Base-by-base conservation (phyloP, 2,329 filamentous ascomycete species). In the Exophiala bonariae region DNA sequence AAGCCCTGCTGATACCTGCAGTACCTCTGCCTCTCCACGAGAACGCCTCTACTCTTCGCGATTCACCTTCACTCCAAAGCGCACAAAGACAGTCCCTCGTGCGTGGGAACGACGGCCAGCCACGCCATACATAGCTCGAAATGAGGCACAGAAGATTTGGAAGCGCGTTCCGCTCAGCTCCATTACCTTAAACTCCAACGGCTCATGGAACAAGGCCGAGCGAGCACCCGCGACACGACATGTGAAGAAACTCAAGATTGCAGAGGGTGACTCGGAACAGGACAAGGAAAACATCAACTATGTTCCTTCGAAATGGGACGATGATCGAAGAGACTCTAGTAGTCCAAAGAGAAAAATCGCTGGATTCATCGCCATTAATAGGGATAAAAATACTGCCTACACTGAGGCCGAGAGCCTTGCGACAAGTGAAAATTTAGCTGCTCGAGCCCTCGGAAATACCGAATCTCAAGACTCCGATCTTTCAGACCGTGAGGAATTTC, bases 81-180 rank as follows among this genome's bases (percentile, higher is more conserved):
- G 59, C 23, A 47, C 59, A n/a, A 62, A 58, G 36, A 58, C 60
- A 23, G 49, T 61, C 28, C 68, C 69, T 22, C 69, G 67, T 46
- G 55, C 68, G 47, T 74, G 71, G 71, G 71, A 74, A 45, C 70
- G 71, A 47, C 68, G 68, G 45, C 70, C 70, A 14, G 66, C 70
- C 3, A 71, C 67, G 4, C 65, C 71, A 3, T 67, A 69, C 39
- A 52, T 63, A 30, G 56, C 64, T 11, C 67, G 68, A 9, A 61
- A 66, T 32, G 69, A 68, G 32, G 62, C 69, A 31, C 68, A 68
- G 39, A 74, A 72, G 46, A 61, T 74, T 44, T 74, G 71, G 71
- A 74, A 73, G 55, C 66, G 71, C 38, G 65, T 73, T 18, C 56
- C 54, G 2, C 41, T 58, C 19, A 50, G 44, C 17, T 48, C 39